Conservation (phyloP, 2,329 filamentous ascomycete species). For the Trichophyton verrucosum region DNA sequence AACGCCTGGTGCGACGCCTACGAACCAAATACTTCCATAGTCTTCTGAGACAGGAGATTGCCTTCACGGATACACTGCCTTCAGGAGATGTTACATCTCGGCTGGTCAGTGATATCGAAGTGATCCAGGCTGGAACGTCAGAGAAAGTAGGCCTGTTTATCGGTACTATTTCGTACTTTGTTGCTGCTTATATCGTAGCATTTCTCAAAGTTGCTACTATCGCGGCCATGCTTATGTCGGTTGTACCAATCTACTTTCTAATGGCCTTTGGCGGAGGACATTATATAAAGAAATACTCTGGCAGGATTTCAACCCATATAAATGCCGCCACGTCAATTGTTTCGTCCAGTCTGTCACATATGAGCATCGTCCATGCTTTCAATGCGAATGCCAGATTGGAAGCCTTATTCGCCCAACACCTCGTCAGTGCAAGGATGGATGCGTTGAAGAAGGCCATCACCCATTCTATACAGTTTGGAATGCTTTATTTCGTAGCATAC, state of each 20-base stretch:
- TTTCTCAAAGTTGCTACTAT: constrained; percentile 53
- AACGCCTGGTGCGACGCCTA: constrained; percentile 50
- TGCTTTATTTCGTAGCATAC: constrained; percentile 54
- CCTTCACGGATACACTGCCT: constrained; percentile 51
- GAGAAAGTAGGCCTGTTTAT: constrained; percentile 59
- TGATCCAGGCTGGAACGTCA: constrained; percentile 54
- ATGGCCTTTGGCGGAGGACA: constrained; percentile 46
- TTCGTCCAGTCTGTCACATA: constrained; percentile 48
- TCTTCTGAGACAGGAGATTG: constrained; percentile 48
- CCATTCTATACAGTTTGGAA: constrained; percentile 44
- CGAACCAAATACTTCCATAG: constrained; percentile 48
- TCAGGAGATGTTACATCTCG: constrained; percentile 52
- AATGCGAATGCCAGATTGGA: constrained; percentile 48
- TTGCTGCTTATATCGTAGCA: constrained; percentile 54
- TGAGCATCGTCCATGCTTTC: constrained; percentile 52
- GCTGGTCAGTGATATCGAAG: constrained; percentile 53
- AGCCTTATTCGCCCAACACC: constrained; percentile 43
- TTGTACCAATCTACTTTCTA: constrained; percentile 51
- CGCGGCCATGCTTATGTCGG: constrained; percentile 51
- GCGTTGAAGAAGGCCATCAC: constrained; percentile 45
- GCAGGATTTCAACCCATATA: constrained; percentile 41
- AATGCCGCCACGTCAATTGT: constrained; percentile 50
- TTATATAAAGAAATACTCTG: constrained; percentile 41
- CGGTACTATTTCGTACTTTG: constrained; percentile 51
- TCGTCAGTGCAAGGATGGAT: constrained; percentile 39